Base-by-base conservation (phyloP, 495 filamentous ascomycete species). In the Podospora conica region DNA sequence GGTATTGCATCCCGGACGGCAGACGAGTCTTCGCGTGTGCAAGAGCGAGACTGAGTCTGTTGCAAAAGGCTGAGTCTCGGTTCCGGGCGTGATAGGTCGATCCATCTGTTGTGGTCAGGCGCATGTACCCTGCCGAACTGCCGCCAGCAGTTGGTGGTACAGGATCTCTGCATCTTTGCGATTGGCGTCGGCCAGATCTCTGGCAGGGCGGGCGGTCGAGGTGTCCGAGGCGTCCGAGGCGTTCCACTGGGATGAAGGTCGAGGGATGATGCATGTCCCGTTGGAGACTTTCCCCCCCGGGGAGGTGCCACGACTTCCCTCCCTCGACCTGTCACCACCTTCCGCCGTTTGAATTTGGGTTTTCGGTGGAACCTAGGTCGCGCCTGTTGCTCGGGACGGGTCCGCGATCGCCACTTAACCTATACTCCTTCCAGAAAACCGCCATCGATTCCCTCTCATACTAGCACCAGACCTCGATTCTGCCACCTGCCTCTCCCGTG, bases 141-240 rank as follows among this genome's bases (percentile, higher is more conserved):
- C 40, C 61, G 23, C 27, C 11, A 28, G 21, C 54, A 31, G n/a
- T 3, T 20, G 54, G 63, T 64, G 23, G 23, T 55, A 64, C 63
- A 5, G 54, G 40, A 48, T 48, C 40, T 12, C n/a, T 1, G 6
- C 40, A 53, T 21, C 25, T 23, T 8, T 55, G 54, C 58, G 63
- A 58, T 58, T 64, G 63, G 63, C 53, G 53, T 54, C 53, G 9
- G 48, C 48, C 61, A 63, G 61, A 63, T 63, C 61, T 54, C 53
- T 55, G 23, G 23, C 55, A 58, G 54, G 54, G 63, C 63, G 54
- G 54, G 63, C 63, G 63, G 63, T 58, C 29, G 63, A 53, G 24
- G 2, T 5, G 18, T 22, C 28, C 62, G 12, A 21, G n/a, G n/a
- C n/a, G n/a, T n/a, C n/a, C n/a, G n/a, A n/a, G n/a, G n/a, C n/a